These are phyloP conservation scores for Besnoitia besnoiti DNA, from an alignment of 169 alveolate genomes.

Conservation along the genomic window DNA sequence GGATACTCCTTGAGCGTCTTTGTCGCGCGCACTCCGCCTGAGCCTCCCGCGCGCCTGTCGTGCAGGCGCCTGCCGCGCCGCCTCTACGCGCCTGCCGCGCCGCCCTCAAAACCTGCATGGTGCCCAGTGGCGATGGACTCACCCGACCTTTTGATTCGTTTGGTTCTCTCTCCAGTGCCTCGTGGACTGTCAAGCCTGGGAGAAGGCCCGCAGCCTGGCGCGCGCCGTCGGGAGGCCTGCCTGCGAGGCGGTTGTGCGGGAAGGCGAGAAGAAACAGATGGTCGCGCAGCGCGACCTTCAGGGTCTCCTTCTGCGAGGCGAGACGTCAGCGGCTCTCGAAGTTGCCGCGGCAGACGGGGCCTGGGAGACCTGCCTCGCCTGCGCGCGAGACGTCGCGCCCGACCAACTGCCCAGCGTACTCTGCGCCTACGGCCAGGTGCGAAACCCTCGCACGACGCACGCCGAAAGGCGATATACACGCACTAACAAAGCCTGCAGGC, in stretches of 20 bases:
- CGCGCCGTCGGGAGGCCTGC: background rate
- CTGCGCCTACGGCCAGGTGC: constrained; percentile 3
- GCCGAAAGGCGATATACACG: background rate
- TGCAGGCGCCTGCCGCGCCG: too few relatives aligned
- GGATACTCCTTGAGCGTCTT: too few relatives aligned
- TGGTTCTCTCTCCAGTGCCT: constrained; percentile 1
- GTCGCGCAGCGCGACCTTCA: background rate
- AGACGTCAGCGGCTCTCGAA: constrained; percentile 64
- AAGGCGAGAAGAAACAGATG: background rate
- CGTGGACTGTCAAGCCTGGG: constrained; percentile 17
- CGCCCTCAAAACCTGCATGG: too few relatives aligned
- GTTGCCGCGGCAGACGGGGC: constrained; percentile 65
- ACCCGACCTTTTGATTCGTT: background rate
- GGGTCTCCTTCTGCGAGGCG: constrained; percentile 59
- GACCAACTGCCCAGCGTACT: constrained; percentile 16
- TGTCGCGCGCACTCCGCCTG: too few relatives aligned
- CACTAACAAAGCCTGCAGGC: background rate
- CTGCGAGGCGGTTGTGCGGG: background rate
- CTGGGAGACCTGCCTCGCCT: constrained; percentile 68
- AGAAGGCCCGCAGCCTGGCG: background rate
- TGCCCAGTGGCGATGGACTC: too few relatives aligned
- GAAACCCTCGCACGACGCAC: background rate
- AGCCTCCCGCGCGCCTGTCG: too few relatives aligned
- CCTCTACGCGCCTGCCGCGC: too few relatives aligned
- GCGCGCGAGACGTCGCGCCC: constrained; percentile 68